A percentile compares a stretch with the other conserved stretches of the same genome.
phyloP scores from a whole-genome alignment of 208 protist genomes.

The Leptomonas pyrrhocoris region DNA sequence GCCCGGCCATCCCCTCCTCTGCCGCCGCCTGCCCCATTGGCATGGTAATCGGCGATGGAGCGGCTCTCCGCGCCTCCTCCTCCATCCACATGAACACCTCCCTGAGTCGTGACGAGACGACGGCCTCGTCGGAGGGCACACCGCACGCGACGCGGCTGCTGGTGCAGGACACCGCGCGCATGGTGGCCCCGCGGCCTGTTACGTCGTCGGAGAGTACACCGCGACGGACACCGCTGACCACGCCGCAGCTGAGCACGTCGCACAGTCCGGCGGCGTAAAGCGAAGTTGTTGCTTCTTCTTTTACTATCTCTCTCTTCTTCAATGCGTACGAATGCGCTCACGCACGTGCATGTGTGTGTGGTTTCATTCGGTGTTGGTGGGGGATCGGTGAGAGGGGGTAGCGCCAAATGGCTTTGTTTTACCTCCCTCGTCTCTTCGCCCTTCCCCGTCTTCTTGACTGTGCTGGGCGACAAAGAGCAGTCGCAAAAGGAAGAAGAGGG shows the following conservation, averaged over 20 bases:
- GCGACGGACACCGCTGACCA: constrained; percentile 10
- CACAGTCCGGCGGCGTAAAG: neutral
- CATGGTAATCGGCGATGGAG: constrained; percentile 9
- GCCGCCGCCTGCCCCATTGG: neutral
- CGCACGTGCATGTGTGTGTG: no score
- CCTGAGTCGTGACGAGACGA: constrained; percentile 23
- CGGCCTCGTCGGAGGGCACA: constrained; percentile 19
- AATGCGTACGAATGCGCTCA: neutral
- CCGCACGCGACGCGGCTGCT: constrained; percentile 34
- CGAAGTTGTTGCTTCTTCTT: neutral
- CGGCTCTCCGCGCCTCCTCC: neutral
- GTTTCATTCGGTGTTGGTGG: no score
- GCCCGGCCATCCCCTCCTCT: no score
- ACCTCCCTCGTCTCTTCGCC: no score
- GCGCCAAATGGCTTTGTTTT: no score
- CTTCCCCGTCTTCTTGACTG: no score
- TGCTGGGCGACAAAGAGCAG: no score
- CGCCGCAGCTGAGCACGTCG: constrained; percentile 14
- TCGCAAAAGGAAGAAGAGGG: no score
- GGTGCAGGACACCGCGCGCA: constrained; percentile 57
- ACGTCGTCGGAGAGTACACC: constrained; percentile 42
- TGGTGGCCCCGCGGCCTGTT: constrained; percentile 46
- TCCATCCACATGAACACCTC: constrained; percentile 11
- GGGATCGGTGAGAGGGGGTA: no score
- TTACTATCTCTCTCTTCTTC: neutral